Evolutionary conservation across 768 basidiomycete species (phyloP), one percentile per base, ranked within the genome.

Genomic region (Russula ochroleuca): DNA sequence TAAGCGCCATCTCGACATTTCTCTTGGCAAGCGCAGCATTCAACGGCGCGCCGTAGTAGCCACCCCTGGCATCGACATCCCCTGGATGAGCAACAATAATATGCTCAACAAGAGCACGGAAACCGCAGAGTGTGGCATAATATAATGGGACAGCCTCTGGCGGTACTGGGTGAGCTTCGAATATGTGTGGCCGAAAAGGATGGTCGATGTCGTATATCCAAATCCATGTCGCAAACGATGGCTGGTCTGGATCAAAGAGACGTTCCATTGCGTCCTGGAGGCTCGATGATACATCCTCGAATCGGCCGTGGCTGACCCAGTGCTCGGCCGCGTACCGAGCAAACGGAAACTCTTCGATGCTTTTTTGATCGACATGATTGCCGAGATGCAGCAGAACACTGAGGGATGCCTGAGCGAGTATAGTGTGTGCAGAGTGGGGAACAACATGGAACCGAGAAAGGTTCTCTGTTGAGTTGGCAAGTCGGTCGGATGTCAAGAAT

Each of bases 121-220:
- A 52, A 14, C 62, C 56, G n/a, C 56, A 63, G 5, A 63, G 17
- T 11, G 35, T 35, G 5, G 56, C 62, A 45, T 63, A 63, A 15
- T 63, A 63, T 28, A 63, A 28, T 2, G 62, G 56, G 17, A 7
- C 23, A 1, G 40, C 49, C 3, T 37, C 25, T 1, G 55, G 62
- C 6, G 5, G 31, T 19, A 13, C 8, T 33, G 62, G 56, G 23
- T 14, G 49, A 8, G 11, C 31, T n/a, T 38, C 33, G 1, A 40
- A 62, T 37, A 56, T 50, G 28, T 31, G 54, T 19, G 15, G 6
- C 2, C 6, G 19, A 49, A 43, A 63, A 43, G 25, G 61, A 23
- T 23, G 38, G 23, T 57, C 62, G 0, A 52, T 38, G 11, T 63
- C 50, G 35, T 58, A 52, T 23, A 52, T 4, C 62, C 62, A 63